A percentile compares a stretch with the other conserved stretches of the same genome.
Conservation (phyloP, 805 yeast genomes). For the Groenewaldozyma tartarivorans region DNA sequence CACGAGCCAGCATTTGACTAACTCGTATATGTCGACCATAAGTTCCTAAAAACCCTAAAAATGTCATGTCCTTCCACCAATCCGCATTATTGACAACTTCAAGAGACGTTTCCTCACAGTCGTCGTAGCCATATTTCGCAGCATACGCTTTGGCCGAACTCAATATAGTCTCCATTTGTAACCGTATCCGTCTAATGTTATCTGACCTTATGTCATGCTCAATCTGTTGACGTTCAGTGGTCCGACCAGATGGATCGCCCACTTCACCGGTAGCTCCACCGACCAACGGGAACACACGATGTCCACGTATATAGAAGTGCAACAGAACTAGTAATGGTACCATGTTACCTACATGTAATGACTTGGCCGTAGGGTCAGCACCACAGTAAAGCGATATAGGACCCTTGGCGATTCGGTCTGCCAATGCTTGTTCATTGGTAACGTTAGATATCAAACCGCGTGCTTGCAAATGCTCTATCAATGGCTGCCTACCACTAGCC, state of each 20-base stretch:
- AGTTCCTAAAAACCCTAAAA: constrained; percentile 67
- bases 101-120: neutral
- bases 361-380: constrained; percentile 89
- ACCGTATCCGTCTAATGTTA: constrained; percentile 51
- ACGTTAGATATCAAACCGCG: constrained; percentile 39
- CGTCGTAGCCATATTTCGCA: constrained; percentile 31
- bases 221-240: constrained; percentile 60
- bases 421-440: constrained; percentile 16
- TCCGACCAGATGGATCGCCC: constrained; percentile 94
- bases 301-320: constrained; percentile 81
- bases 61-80: constrained; percentile 78
- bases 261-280: constrained; percentile 80
- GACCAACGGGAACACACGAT: constrained; percentile 69
- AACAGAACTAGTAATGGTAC: constrained; percentile 77
- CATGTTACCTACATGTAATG: constrained; percentile 84
- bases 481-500: constrained; percentile 24
- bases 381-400: constrained; percentile 74
- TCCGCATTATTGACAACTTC: constrained; percentile 51
- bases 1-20: constrained; percentile 80
- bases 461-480: constrained; percentile 32
- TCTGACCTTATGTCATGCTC: constrained; percentile 39
- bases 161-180: constrained; percentile 57
- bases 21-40: constrained; percentile 77
- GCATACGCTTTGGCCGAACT: constrained; percentile 56
- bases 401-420: constrained; percentile 8